Base-by-base conservation (phyloP, 148 eudicot species). In the Spergularia bocconei region DNA sequence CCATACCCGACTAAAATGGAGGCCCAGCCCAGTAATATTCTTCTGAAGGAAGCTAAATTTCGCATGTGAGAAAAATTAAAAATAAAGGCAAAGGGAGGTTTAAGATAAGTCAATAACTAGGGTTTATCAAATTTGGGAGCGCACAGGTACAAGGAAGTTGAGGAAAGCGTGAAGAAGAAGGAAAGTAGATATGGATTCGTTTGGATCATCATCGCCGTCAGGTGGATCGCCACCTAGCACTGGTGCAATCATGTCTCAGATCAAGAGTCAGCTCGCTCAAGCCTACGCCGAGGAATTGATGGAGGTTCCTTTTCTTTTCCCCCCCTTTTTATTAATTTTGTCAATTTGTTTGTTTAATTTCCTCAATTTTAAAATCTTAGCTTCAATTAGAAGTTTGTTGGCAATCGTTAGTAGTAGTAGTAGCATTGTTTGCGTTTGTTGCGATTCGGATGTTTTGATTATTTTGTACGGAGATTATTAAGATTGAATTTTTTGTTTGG, bases 221-320 rank as follows among this genome's bases (percentile, higher is more conserved):
- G 3, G 72, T 41, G 84, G 83, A 13, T 57, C 87, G 8, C 79
- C 79, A 11, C 69, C 87, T 14, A 75, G 76, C 21, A 29, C 87
- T 0, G 87, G 79, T n/a, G 87, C 85, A 13, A 63, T 91, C 60
- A 87, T 87, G 90, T 81, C 77, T 44, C 88, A 87, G 70, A 77
- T 91, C 82, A 84, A 89, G 79, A 83, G 69, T 74, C 93, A 89
- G 72, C 88, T 91, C 47, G 93, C 89, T 21, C 97, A 89, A 77
- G 93, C 97, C 20, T 91, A 89, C 74, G 90, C 88, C 44, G 93
- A 91, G 70, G 90, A 91, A 78, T 84, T 89, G 41, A 83, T 91
- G 58, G 97, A 91, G 90, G 97, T 90, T 9, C 48, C 13, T 44
- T 73, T 14, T 54, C 13, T 44, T 73, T 11, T 61, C 58, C 21